Evolutionary conservation across 1,284 basidiomycete species (phyloP).

Genomic region (Microbotryomycetes sp.): DNA sequence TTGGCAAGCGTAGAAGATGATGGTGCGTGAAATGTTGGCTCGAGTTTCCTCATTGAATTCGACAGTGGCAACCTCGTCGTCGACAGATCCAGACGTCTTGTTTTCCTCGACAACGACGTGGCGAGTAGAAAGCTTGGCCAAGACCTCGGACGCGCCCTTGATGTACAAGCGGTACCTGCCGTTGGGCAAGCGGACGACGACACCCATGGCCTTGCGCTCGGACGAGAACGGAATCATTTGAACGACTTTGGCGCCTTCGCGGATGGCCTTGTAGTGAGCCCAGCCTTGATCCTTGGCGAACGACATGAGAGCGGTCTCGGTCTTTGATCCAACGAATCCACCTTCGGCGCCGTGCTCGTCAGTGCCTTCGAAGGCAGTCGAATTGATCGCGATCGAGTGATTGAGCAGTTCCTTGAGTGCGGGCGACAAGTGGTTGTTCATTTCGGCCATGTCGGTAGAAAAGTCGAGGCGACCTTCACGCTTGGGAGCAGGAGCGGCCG

Average conservation of each 20-base stretch:
- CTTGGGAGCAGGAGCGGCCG: background rate
- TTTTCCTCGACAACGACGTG: constrained; percentile 59
- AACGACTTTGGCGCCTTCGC: constrained; percentile 61
- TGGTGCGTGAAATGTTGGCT: constrained; percentile 77
- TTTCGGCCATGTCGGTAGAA: constrained; percentile 66
- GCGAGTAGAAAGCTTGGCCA: constrained; percentile 63
- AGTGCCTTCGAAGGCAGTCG: constrained; percentile 86
- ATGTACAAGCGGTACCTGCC: constrained; percentile 66
- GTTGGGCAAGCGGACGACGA: constrained; percentile 60
- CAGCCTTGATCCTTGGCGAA: constrained; percentile 84
- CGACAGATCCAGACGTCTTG: constrained; percentile 37
- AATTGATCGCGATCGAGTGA: constrained; percentile 82
- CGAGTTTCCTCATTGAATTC: constrained; percentile 57
- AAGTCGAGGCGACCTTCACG: constrained; percentile 55
- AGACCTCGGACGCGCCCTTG: constrained; percentile 91
- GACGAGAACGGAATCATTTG: constrained; percentile 95
- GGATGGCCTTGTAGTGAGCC: constrained; percentile 62
- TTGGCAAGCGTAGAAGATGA: constrained; percentile 95
- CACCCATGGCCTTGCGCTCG: constrained; percentile 92
- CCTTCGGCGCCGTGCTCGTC: constrained; percentile 58
- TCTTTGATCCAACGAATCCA: constrained; percentile 88
- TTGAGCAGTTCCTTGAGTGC: constrained; percentile 67
- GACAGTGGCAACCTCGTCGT: constrained; percentile 50
- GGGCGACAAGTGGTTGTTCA: constrained; percentile 59
- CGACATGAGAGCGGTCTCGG: constrained; percentile 84